phyloP scores from a whole-genome alignment of 1,284 basidiomycete species.

The Rhodotorula glutinis region DNA sequence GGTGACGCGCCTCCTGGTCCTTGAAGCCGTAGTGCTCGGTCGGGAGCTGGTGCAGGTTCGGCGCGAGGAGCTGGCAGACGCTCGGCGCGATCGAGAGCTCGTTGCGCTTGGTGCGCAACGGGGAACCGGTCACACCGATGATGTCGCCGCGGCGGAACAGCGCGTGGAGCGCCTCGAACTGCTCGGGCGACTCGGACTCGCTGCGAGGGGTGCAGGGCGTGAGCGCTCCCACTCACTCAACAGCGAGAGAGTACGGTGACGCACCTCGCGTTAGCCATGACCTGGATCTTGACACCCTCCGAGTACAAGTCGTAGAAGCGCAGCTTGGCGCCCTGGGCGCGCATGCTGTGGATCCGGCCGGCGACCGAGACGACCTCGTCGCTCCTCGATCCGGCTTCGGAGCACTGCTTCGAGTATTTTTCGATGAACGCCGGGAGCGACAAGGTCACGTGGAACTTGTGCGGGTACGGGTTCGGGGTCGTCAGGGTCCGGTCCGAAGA shows the following conservation, averaged over 20 bases:
- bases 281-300: constrained; percentile 90
- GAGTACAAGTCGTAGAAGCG: constrained; percentile 93
- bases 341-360: constrained; percentile 87
- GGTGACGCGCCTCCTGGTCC: constrained; percentile 95
- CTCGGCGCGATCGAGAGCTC: constrained; percentile 87
- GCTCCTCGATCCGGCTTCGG: constrained; percentile 46
- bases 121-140: constrained; percentile 84
- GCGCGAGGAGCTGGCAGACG: constrained; percentile 82
- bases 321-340: constrained; percentile 77
- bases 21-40: constrained; percentile 86
- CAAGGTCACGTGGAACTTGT: constrained; percentile 91
- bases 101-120: constrained; percentile 91
- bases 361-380: constrained; percentile 62
- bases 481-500: constrained; percentile 47
- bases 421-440: constrained; percentile 77
- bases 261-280: constrained; percentile 86
- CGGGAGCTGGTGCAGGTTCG: constrained; percentile 89
- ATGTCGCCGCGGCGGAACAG: constrained; percentile 93
- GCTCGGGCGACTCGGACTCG: constrained; percentile 60
- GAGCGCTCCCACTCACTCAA: too few relatives aligned
- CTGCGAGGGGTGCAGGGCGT: constrained; percentile 18
- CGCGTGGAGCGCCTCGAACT: constrained; percentile 73
- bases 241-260: constrained; percentile 44
- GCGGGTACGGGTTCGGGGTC: constrained; percentile 89
- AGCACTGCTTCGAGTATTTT: constrained; percentile 67